Base-by-base conservation (phyloP, 805 yeast species). In the Dipodascus albidus region DNA sequence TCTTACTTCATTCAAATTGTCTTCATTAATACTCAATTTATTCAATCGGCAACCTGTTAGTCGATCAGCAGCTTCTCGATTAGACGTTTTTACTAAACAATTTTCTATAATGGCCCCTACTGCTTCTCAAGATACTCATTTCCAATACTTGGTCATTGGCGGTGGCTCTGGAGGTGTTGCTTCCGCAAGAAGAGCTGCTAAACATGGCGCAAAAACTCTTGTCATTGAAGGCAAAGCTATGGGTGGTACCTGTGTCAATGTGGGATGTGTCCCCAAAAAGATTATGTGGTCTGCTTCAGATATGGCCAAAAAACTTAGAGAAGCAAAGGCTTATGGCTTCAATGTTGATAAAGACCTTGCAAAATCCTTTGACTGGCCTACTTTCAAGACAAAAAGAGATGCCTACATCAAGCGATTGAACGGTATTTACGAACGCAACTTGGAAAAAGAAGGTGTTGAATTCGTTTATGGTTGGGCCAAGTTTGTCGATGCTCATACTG, bases 151-250 rank as follows among this genome's bases (percentile, higher is more conserved):
- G 51, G 99, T 93, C 55, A 93, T 93, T 60, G 99, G 99, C 52
- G 99, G 99, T 55, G 99, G 99, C 14, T 88, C 96, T 38, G 99
- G 98, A 49, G 99, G 99, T 60, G 97, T 93, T 48, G 96, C 99
- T n/a, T 83, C 95, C 20, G 95, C 97, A 15, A 82, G 99, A 70
- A 81, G 98, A 63, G 98, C 99, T 11, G 96, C 98, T 38, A 59
- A 64, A 31, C 81, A 90, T 62, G 99, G 99, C 23, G 96, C 95
- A 23, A 87, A 88, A 60, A 83, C 93, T 1, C 73, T 90, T 52
- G 65, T 93, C 20, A 76, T 93, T 52, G 99, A 93, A 70, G 80
- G 87, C 44, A 79, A 81, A 52, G 83, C 65, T 33, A 77, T 93
- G 70, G 99, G 99, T 55, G 99, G 99, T 24, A 93, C 99, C 47